Evolutionary conservation across 2,329 filamentous ascomycete species (phyloP).

Genomic region (Leptographium flavum): DNA sequence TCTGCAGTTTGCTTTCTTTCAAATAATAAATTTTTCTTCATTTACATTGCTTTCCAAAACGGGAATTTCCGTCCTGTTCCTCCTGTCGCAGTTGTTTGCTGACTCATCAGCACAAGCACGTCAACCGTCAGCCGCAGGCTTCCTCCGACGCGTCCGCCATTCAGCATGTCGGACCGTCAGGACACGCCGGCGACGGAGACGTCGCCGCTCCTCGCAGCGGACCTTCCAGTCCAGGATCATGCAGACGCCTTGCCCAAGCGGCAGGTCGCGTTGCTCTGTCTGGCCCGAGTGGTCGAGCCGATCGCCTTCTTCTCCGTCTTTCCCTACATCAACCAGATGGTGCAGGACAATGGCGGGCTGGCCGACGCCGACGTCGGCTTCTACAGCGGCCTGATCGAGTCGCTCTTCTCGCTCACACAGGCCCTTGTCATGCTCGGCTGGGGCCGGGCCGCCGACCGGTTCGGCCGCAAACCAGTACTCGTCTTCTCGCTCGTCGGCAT

Average conservation of each 20-base stretch:
- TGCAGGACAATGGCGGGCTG: constrained; percentile 48
- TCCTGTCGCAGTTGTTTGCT: too few species aligned
- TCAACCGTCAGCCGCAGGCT: too few species aligned
- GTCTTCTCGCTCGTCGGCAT: constrained; percentile 53
- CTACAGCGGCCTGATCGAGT: constrained; percentile 63
- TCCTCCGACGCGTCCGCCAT: too few species aligned
- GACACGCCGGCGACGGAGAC: background rate
- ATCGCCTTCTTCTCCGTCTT: constrained; percentile 77
- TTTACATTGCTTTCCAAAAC: too few species aligned
- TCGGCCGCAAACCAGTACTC: constrained; percentile 22
- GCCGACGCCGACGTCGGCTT: constrained; percentile 58
- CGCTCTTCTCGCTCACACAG: constrained; percentile 60
- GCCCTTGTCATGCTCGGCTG: constrained; percentile 67
- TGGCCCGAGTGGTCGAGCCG: constrained; percentile 57
- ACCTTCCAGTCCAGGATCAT: background rate
- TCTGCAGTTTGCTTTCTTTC: too few species aligned
- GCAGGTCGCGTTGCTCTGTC: constrained; percentile 64
- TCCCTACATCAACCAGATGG: constrained; percentile 69
- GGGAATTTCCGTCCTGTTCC: too few species aligned
- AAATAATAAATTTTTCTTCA: too few species aligned
- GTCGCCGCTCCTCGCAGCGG: background rate
- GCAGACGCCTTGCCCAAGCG: constrained; percentile 28
- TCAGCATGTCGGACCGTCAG: too few species aligned
- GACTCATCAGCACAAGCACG: too few species aligned
- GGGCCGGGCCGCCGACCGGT: constrained; percentile 51